Evolutionary conservation across 805 yeast species (phyloP), one percentile per base, ranked within the genome.

Genomic region (Candida railenensis): DNA sequence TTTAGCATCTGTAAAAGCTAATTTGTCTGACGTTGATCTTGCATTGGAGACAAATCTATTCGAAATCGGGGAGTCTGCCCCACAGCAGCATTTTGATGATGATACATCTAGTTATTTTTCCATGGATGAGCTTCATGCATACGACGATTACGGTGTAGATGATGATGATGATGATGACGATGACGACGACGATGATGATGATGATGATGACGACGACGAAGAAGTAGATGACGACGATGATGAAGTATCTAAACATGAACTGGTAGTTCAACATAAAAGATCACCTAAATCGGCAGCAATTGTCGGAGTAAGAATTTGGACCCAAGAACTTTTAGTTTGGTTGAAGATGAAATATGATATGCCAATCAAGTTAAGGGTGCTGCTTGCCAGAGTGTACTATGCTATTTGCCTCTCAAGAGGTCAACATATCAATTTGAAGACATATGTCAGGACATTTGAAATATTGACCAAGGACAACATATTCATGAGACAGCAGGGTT

Each of bases 281-380:
- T 74, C 83, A 1, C 81, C 86, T 2, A 75, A 78, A 53, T 81
- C 89, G 1, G 86, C 94, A 0, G 81, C 94, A 0, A 84, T 88
- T 4, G 82, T 87, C 4, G 77, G 83, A 39, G 85, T 89, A 5
- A 77, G 84, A 44, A 87, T 85, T 48, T 91, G 97, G 96, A 85
- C 97, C 0, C 83, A 85, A 45, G 97, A 90, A 61, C 73, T 92
- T 51, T 77, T 81, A 43, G 83, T 85, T 36, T 85, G 96, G 79
- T 62, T 89, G 45, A 79, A 78, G 54, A 83, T 86, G 81, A 87
- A 88, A 55, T 82, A 86, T 56, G 86, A 85, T 44, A 75, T 92
- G 69, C 97, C 99, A 0, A 55, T 89, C 11, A 53, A 72, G 1
- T 64, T 83, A 40, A 76, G 90, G 45, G 73, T 82, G 19, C 68